Evolutionary conservation across 768 basidiomycete genomes (phyloP).

Genomic region (Hericium rajendrae): DNA sequence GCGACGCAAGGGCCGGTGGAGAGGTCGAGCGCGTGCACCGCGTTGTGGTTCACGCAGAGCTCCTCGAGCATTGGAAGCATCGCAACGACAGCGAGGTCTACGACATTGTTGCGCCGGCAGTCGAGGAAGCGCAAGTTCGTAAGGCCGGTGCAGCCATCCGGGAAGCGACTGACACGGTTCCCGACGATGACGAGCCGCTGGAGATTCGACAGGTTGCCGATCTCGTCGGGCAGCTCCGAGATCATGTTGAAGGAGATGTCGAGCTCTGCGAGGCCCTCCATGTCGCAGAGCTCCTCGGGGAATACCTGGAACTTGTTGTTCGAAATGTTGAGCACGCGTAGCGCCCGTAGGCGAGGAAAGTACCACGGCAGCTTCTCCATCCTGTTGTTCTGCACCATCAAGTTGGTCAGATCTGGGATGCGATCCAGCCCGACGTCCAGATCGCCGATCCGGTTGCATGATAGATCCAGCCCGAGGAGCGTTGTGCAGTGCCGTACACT

Average conservation of each 20-base stretch:
- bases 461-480: constrained; percentile 76
- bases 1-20: constrained; percentile 58
- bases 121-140: constrained; percentile 62
- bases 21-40: constrained; percentile 71
- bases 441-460: constrained; percentile 84
- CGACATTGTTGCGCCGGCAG: constrained; percentile 76
- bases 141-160: constrained; percentile 47
- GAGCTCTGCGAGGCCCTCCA: constrained; percentile 69
- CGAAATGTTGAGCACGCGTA: constrained; percentile 82
- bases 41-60: constrained; percentile 76
- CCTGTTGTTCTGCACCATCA: constrained; percentile 86
- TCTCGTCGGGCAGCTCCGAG: constrained; percentile 66
- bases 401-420: constrained; percentile 54
- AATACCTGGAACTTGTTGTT: constrained; percentile 86
- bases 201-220: constrained; percentile 59
- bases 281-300: constrained; percentile 65
- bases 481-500: constrained; percentile 67
- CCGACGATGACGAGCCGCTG: constrained; percentile 76
- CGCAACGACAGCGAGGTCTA: constrained; percentile 61
- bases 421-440: constrained; percentile 78
- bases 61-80: constrained; percentile 58
- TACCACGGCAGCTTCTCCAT: constrained; percentile 80
- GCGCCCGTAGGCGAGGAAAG: constrained; percentile 61
- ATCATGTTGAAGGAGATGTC: constrained; percentile 95
- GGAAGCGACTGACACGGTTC: constrained; percentile 70